A percentile compares a stretch with the other conserved stretches of the same genome.
phyloP scores from a whole-genome alignment of 2,329 filamentous ascomycete species.

The Parastagonospora avenae region DNA sequence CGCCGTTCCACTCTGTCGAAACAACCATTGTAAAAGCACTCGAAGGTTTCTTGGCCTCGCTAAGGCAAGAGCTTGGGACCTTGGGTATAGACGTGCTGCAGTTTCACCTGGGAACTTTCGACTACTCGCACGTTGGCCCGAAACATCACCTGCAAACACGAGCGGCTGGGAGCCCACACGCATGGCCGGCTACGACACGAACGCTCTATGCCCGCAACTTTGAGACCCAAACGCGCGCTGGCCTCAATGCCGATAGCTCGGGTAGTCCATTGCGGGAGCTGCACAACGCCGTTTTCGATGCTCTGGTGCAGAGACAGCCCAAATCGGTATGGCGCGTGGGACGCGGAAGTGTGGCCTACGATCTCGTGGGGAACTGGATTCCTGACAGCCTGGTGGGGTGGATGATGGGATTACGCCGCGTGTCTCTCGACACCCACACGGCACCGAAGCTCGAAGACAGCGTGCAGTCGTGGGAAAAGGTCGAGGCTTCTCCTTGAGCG shows the following conservation, averaged over 20 bases:
- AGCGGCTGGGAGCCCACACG: slow-evolving; percentile 39
- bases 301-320: slow-evolving; percentile 69
- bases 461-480: slow-evolving; percentile 54
- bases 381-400: slow-evolving; percentile 80
- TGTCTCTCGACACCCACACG: slow-evolving; percentile 46
- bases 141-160: slow-evolving; percentile 48
- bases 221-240: slow-evolving; percentile 43
- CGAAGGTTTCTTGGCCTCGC: slow-evolving; percentile 80
- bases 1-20: slow-evolving; percentile 83
- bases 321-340: slow-evolving; percentile 76
- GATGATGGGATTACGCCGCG: slow-evolving; percentile 83
- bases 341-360: slow-evolving; percentile 81
- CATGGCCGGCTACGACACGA: slow-evolving; percentile 45
- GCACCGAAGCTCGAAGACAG: slow-evolving; percentile 50
- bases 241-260: slow-evolving; percentile 54
- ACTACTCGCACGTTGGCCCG: slow-evolving; percentile 69
- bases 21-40: slow-evolving; percentile 84
- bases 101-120: slow-evolving; percentile 89
- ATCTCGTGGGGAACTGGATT: slow-evolving; percentile 80
- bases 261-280: slow-evolving; percentile 78
- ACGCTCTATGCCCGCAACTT: slow-evolving; percentile 46
- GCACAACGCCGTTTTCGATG: slow-evolving; percentile 88
- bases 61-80: slow-evolving; percentile 78
- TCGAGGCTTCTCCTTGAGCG: slow-evolving; percentile 38
- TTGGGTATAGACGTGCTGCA: slow-evolving; percentile 81